These are phyloP conservation scores for Populus tremula DNA, from an alignment of 345 rosid species.

Conservation along the genomic window DNA sequence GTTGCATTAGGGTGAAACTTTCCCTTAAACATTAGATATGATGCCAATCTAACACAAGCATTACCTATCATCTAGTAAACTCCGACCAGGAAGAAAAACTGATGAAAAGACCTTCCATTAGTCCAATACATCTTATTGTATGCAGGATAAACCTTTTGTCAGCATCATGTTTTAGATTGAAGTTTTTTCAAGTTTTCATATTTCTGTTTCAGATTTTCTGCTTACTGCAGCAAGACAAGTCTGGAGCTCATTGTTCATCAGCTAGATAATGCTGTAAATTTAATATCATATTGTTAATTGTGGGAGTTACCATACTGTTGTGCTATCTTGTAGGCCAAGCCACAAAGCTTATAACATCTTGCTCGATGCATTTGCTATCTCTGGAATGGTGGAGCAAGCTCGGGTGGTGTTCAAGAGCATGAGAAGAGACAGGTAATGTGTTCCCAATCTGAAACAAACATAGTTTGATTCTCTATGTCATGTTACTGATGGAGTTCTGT, in stretches of 20 bases:
- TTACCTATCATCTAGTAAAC: neutral
- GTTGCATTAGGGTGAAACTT: constrained; percentile 4
- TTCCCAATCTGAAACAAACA: constrained; percentile 5
- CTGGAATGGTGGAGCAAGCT: constrained; percentile 98
- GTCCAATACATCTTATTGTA: too few relatives aligned
- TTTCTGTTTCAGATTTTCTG: neutral
- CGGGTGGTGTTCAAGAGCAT: constrained; percentile 79
- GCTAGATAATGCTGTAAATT: neutral
- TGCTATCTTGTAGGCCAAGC: constrained; percentile 61
- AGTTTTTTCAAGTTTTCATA: neutral
- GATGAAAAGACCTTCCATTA: too few relatives aligned
- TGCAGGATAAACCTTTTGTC: neutral
- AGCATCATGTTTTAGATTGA: neutral
- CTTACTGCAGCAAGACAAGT: neutral
- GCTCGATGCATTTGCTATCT: constrained; percentile 93
- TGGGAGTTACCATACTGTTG: constrained; percentile 1
- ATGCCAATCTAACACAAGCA: neutral
- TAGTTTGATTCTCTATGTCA: neutral
- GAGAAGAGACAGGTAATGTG: constrained; percentile 82
- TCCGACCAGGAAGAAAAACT: too few relatives aligned
- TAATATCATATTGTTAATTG: neutral
- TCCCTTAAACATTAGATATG: neutral
- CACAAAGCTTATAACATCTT: constrained; percentile 87
- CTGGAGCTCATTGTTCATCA: neutral
- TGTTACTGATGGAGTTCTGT: too few relatives aligned